Base-by-base conservation (phyloP, 495 filamentous ascomycete genomes). In the Neurospora terricola region DNA sequence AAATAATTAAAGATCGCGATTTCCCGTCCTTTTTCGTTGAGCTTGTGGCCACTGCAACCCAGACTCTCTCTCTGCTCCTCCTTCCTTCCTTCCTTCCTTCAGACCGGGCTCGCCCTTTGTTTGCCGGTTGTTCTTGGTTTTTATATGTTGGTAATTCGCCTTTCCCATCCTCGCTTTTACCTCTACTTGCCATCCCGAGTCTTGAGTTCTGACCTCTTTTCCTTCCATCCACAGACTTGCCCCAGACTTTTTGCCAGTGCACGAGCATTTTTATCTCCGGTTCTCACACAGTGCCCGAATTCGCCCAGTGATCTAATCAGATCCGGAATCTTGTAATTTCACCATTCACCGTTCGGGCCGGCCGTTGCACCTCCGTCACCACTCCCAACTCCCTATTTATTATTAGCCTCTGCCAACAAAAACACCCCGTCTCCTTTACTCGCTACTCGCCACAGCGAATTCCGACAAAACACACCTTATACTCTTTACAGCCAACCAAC, bases 1-100 rank as follows among this genome's bases (percentile, higher is more conserved):
- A 45, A 74, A 74, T 70, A 71, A 69, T 76, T 74, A 73, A 80
- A 77, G 74, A 78, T 75, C 73, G 71, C 75, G 73, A 78, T 38
- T 71, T 71, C 43, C 74, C 69, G 30, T 72, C 30, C 48, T 21
- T 3, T 43, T 74, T 72, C 40, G 30, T 48, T 30, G 38, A 36
- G 30, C 34, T 40, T 38, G 54, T 14, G 9, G 23, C 48, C n/a
- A 68, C 69, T 70, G 23, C 69, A 43, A 38, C 16, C 69, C 11
- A 70, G 12, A 43, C 8, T 30, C 69, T 42, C 38, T 27, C 30
- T 39, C 69, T 14, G 21, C 27, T n/a, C 69, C 69, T 42, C 12
- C 38, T 14, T 38, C 27, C 42, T 71, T 42, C 12, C 38, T 14
- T 38, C 27, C 42, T 71, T 71, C 43, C 42, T 18, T 71, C 34